phyloP scores from a whole-genome alignment of 202 grass and related monocot species.

The Digitaria exilis region DNA sequence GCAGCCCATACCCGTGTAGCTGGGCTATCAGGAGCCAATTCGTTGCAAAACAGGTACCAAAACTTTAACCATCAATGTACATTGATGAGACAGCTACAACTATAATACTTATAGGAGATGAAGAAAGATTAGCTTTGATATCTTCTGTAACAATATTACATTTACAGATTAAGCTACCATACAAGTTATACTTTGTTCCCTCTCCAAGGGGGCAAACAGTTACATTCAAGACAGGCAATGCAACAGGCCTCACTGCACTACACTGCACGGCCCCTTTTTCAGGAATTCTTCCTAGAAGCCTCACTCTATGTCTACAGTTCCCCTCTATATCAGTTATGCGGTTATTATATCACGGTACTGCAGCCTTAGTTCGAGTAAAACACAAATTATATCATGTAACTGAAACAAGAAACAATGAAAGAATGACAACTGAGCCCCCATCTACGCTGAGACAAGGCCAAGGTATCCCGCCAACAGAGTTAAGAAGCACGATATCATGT shows the following conservation, averaged over 20 bases:
- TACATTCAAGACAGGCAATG: background rate
- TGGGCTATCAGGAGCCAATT: background rate
- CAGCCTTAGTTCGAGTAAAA: background rate
- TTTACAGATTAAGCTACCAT: background rate
- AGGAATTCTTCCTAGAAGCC: conserved; percentile 22
- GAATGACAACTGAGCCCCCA: conserved; percentile 27
- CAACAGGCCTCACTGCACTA: background rate
- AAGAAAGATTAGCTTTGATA: background rate
- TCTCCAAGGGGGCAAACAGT: background rate
- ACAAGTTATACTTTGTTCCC: background rate
- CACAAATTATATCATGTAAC: background rate
- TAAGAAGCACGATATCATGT: conserved; percentile 71
- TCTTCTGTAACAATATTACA: background rate
- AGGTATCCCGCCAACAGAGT: conserved; percentile 75
- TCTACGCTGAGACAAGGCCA: conserved; percentile 76
- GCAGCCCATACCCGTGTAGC: background rate
- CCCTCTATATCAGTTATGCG: background rate
- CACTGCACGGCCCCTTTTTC: background rate
- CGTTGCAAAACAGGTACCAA: background rate
- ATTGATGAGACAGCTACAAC: background rate
- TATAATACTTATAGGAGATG: background rate
- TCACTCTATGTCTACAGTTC: background rate
- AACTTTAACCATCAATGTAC: background rate
- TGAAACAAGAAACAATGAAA: conserved; percentile 10
- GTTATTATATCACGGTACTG: background rate